Evolutionary conservation across 139 green algal species (phyloP).

Genomic region (Chlorella sorokiniana): DNA sequence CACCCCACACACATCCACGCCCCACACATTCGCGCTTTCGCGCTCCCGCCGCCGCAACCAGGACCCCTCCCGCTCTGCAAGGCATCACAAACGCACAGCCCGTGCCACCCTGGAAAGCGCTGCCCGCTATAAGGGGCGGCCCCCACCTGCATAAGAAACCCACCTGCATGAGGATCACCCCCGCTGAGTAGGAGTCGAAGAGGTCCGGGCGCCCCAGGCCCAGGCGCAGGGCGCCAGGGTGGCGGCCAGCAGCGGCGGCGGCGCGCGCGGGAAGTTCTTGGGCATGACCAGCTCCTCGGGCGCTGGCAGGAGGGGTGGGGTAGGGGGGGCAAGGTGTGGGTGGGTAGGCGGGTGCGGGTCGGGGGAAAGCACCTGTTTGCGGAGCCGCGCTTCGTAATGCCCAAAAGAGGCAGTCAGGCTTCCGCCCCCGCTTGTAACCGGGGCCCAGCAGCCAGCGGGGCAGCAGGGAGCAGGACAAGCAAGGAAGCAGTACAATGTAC

Average conservation of each 20-base stretch:
- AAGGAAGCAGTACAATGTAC: neutral
- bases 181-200: slow-evolving; percentile 85
- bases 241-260: slow-evolving; percentile 69
- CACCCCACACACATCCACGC: no score
- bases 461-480: no score
- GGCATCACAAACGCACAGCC: no score
- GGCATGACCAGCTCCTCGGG: slow-evolving; percentile 93
- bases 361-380: no score
- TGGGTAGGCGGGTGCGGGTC: neutral
- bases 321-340: neutral
- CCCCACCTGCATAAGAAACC: neutral
- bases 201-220: slow-evolving; percentile 84
- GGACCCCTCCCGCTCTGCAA: no score
- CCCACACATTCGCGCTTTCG: no score
- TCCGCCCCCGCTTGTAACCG: no score
- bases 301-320: slow-evolving; percentile 20
- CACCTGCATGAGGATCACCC: slow-evolving; percentile 78
- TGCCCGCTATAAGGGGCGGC: neutral
- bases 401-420: no score
- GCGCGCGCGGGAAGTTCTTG: slow-evolving; percentile 73
- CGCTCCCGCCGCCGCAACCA: no score
- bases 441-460: no score
- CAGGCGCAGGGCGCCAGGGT: slow-evolving; percentile 80
- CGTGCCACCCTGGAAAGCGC: no score
- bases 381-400: no score